Conservation (phyloP, 768 basidiomycete species). For the Collybia nuda region DNA sequence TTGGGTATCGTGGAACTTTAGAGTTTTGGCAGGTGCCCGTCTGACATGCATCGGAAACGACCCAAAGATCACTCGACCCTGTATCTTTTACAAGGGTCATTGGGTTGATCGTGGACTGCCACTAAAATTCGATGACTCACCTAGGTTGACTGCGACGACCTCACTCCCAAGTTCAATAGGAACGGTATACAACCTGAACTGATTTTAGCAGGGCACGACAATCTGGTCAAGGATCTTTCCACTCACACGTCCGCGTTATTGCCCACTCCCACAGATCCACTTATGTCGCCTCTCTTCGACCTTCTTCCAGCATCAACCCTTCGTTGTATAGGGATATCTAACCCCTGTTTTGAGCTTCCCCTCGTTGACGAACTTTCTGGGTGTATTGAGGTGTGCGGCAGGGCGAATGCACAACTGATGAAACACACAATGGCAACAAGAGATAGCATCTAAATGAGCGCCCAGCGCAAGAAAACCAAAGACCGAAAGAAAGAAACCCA, state of each 20-base stretch:
- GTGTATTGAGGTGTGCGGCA: conserved; percentile 13
- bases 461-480: conserved; percentile 21
- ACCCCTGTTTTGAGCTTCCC: conserved; percentile 10
- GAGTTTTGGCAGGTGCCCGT: conserved; percentile 35
- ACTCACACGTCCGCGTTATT: conserved; percentile 35
- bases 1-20: conserved; percentile 41
- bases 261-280: conserved; percentile 33
- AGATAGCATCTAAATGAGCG: conserved; percentile 21
- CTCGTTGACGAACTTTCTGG: not conserved
- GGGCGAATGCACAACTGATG: conserved; percentile 5
- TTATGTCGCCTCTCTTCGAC: conserved; percentile 24
- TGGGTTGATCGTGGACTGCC: not conserved
- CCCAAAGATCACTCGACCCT: conserved; percentile 73
- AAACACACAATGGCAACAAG: conserved; percentile 15
- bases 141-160: conserved; percentile 28
- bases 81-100: conserved; percentile 44
- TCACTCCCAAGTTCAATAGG: conserved; percentile 31
- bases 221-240: not conserved
- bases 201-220: not conserved
- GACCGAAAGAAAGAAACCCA: conserved; percentile 14
- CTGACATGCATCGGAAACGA: conserved; percentile 51
- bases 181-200: conserved; percentile 32
- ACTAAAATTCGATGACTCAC: conserved; percentile 10
- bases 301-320: conserved; percentile 15
- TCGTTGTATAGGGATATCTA: conserved; percentile 21